Conservation (phyloP, 2,329 filamentous ascomycete genomes). For the Chaetomium sp. region DNA sequence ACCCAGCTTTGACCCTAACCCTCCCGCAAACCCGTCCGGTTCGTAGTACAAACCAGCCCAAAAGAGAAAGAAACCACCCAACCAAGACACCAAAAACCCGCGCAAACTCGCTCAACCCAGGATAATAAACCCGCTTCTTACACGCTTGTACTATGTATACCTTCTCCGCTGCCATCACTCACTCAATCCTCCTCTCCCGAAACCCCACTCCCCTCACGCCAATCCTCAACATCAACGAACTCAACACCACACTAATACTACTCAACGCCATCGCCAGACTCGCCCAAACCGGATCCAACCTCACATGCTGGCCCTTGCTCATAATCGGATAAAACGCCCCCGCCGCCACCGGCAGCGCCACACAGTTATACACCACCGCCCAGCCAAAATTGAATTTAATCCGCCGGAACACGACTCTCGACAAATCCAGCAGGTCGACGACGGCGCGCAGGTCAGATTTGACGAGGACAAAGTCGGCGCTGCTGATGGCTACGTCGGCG, state of each 20-base stretch:
- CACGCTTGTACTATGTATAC: too few species aligned
- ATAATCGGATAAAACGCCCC: constrained; percentile 63
- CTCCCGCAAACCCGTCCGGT: too few species aligned
- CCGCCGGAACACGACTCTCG: constrained; percentile 63
- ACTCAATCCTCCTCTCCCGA: constrained; percentile 28
- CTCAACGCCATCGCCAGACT: constrained; percentile 88
- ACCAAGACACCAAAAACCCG: too few species aligned
- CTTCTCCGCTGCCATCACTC: not conserved
- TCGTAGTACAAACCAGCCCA: too few species aligned
- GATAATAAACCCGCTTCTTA: too few species aligned
- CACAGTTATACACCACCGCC: constrained; percentile 75
- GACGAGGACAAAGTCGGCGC: constrained; percentile 75
- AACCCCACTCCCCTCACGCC: constrained; percentile 27
- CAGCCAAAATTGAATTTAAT: constrained; percentile 82
- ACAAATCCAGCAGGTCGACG: constrained; percentile 66
- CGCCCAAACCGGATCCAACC: constrained; percentile 77
- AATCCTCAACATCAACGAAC: constrained; percentile 63
- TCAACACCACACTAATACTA: constrained; percentile 80
- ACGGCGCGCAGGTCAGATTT: constrained; percentile 59
- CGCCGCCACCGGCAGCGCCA: constrained; percentile 73
- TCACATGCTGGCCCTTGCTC: constrained; percentile 47
- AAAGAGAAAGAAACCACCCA: too few species aligned
- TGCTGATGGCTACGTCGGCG: constrained; percentile 75
- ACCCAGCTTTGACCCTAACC: too few species aligned
- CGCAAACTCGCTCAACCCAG: too few species aligned